Percentiles rank a stretch among this genome's conserved stretches.
These are phyloP conservation scores for Excoecaria cochinchinensis DNA, from an alignment of 345 rosid species.

Conservation along the genomic window DNA sequence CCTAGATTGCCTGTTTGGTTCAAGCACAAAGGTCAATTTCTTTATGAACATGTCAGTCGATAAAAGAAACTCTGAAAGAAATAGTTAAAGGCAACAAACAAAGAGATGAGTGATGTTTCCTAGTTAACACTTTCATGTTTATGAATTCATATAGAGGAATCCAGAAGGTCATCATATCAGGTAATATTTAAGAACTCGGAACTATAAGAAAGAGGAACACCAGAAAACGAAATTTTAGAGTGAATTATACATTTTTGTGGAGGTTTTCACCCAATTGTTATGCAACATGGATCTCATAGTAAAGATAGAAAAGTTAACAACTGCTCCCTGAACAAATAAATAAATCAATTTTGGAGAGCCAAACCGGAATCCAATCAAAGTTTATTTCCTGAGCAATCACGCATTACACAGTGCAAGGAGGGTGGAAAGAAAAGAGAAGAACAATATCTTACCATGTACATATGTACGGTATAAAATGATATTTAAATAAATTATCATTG, in stretches of 20 bases:
- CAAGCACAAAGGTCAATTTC: not conserved
- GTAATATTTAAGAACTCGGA: not conserved
- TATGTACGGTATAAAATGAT: not conserved
- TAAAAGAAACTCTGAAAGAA: not conserved
- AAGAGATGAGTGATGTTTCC: not conserved
- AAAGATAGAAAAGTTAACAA: not conserved
- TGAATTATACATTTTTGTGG: not conserved
- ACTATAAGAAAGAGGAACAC: not conserved
- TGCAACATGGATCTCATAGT: not conserved
- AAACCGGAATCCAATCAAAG: not conserved
- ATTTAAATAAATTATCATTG: not conserved
- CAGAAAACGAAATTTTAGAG: not conserved
- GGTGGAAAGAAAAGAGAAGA: not conserved
- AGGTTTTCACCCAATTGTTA: not conserved
- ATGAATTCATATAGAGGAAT: not conserved
- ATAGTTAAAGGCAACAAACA: not conserved
- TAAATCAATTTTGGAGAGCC: not conserved
- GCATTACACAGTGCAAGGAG: not conserved
- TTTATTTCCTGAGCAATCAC: not conserved
- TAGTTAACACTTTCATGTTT: not conserved
- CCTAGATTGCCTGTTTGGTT: constrained; percentile 9
- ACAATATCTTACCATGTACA: not conserved
- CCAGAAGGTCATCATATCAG: not conserved
- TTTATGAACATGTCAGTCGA: not conserved
- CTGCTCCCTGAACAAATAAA: not conserved